These are phyloP conservation scores for Magnaporthiopsis incrustans DNA, from an alignment of 2,329 filamentous ascomycete species.

Conservation along the genomic window DNA sequence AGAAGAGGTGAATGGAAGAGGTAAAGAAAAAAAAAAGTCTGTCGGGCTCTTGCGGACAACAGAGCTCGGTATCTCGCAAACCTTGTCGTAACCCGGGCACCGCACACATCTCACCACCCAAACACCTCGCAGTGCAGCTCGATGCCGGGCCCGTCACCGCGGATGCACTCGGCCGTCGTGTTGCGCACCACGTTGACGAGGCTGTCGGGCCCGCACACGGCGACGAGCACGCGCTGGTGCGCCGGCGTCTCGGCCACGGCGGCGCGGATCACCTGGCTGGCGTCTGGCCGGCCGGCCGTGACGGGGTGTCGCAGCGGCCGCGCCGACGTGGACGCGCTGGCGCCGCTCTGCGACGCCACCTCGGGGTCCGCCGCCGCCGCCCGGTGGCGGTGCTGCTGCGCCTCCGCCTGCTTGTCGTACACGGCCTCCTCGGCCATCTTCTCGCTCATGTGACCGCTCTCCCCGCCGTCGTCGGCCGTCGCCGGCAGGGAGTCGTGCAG, in stretches of 20 bases:
- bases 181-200: conserved; percentile 37
- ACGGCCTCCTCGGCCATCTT: conserved; percentile 9
- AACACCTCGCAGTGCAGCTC: conserved; percentile 44
- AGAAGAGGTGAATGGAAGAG: neutral
- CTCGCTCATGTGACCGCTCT: neutral
- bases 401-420: conserved; percentile 9
- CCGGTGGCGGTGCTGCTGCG: no score
- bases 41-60: no score
- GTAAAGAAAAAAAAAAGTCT: no score
- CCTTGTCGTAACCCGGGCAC: no score
- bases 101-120: no score
- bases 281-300: conserved; percentile 32
- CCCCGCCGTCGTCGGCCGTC: conserved; percentile 1
- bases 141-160: conserved; percentile 35
- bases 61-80: no score
- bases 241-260: conserved; percentile 25
- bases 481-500: conserved; percentile 7
- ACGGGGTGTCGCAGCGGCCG: conserved; percentile 19
- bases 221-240: conserved; percentile 33
- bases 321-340: conserved; percentile 6
- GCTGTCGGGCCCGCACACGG: conserved; percentile 38
- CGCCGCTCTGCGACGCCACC: conserved; percentile 4
- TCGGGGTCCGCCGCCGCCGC: neutral
- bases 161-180: conserved; percentile 34
- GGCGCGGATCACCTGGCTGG: conserved; percentile 27